Base-by-base conservation (phyloP, 768 basidiomycete genomes). In the Tylopilus sp. region DNA sequence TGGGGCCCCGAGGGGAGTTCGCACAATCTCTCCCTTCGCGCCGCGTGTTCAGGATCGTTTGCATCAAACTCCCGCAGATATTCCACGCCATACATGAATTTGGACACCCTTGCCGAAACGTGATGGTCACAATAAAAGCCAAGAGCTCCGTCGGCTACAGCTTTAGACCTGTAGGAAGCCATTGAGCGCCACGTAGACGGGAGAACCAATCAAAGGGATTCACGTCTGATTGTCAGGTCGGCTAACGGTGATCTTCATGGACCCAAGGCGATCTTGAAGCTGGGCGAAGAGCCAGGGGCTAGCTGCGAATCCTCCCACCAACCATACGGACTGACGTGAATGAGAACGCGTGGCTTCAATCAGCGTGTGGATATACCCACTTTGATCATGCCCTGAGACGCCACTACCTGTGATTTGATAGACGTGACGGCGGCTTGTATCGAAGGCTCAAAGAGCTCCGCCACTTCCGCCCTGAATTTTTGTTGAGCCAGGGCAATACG, bases 121-220 rank as follows among this genome's bases (percentile, higher is more conserved):
- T 89, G 85, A 56, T 90, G 89, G 61, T 90, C 89, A 58, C 85
- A 87, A 69, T 89, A 90, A 69, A 90, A 92, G 26, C 87, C 87
- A 56, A 91, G 81, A 2, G 88, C 87, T 24, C 89, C 89, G 57
- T 92, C 87, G 28, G 89, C 87, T 8, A 90, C 88, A 4, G 89
- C 89, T 68, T 92, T 92, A 17, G 89, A 89, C 14, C 88, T 90
- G 58, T 19, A 46, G 25, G 51, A 48, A 12, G 4, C 14, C 16
- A 11, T 48, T 55, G 24, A 59, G 45, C 33, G 36, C 25, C 43
- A 53, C 38, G 50, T 25, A 29, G 9, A 31, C 26, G 34, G 9
- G 33, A 43, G 34, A 53, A 46, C 49, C 49, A 42, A 66, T 52
- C 21, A 41, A 22, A 41, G 31, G 19, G 25, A 66, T 78, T 55